Evolutionary conservation across 2,329 filamentous ascomycete species (phyloP).

Genomic region (Penicillium carneum): DNA sequence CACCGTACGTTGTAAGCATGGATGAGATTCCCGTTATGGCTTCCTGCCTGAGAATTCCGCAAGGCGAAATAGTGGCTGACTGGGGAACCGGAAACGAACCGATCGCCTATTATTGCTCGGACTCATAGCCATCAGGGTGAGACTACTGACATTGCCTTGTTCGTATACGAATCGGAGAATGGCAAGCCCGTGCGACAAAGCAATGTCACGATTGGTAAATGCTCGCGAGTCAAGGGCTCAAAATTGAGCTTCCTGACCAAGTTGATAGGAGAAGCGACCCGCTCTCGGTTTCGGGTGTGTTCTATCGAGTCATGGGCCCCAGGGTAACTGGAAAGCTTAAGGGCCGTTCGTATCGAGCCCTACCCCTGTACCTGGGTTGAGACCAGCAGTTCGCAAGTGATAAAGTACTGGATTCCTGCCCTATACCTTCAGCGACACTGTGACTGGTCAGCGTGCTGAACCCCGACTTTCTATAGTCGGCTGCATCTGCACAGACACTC

Average conservation of each 20-base stretch:
- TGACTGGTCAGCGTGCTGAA: background rate
- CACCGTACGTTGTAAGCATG: slow-evolving; percentile 48
- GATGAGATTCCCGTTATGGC: slow-evolving; percentile 62
- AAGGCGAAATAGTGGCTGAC: slow-evolving; percentile 58
- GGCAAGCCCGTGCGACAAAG: slow-evolving; percentile 62
- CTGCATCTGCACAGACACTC: background rate
- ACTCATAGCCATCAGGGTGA: slow-evolving; percentile 67
- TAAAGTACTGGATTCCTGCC: background rate
- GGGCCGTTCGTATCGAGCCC: too few relatives aligned
- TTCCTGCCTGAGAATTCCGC: slow-evolving; percentile 65
- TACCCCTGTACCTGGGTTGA: background rate
- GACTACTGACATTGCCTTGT: slow-evolving; percentile 67
- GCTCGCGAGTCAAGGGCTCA: slow-evolving; percentile 31
- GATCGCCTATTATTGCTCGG: slow-evolving; percentile 32
- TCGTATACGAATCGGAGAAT: slow-evolving; percentile 66
- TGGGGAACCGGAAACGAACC: slow-evolving; percentile 70
- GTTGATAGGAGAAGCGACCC: background rate
- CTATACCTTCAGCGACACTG: too few relatives aligned
- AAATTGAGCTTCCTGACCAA: slow-evolving; percentile 36
- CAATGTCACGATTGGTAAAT: slow-evolving; percentile 65
- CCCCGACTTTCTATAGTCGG: background rate
- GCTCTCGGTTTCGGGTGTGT: background rate
- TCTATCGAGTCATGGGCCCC: slow-evolving; percentile 19
- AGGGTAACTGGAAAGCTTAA: slow-evolving; percentile 9
- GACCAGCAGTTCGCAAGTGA: background rate